Base-by-base conservation (phyloP, 805 yeast species). In the Cyberlindnera maritima region DNA sequence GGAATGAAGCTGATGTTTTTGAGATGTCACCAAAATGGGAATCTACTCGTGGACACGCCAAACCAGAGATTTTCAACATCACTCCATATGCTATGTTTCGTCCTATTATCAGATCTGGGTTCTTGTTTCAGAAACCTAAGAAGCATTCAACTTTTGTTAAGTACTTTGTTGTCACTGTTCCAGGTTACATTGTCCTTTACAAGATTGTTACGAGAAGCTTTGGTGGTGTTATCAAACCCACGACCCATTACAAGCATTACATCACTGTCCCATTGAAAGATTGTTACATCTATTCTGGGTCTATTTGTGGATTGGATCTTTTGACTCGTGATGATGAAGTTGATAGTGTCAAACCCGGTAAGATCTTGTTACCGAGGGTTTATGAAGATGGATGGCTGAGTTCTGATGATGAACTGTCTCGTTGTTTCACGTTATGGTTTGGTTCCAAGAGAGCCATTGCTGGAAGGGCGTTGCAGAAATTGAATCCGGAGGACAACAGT, bases 351-450 rank as follows among this genome's bases (percentile, higher is more conserved):
- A 44, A 74, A 47, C 84, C 86, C 0, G 87, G 84, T 0, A 73
- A 71, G 4, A 73, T 75, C 40, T 66, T 82, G 0, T 60, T 85
- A 26, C 96, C 97, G 0, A 69, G 95, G 31, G 69, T 85, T 0
- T 90, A 86, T 59, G 66, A 75, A 2, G 96, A 90, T 64, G 97
- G 97, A 0, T 85, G 95, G 89, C 77, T 74, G 53, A 84, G 95
- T 2, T 71, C 80, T 9, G 98, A 92, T 57, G 86, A 83, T 40
- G 94, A 88, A 54, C 56, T 73, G n/a, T 67, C 79, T 23, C 70
- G 96, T 41, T 81, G 94, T 52, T 90, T 92, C 58, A 87, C 94
- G 0, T 56, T 92, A 2, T 90, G 97, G 96, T 79, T 83, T 64
- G 92, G 90, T 0, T 74, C 75, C 7, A 85, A 83, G 54, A 66